Evolutionary conservation across 208 protist genomes (phyloP).

Genomic region (Leishmania amazonensis): DNA sequence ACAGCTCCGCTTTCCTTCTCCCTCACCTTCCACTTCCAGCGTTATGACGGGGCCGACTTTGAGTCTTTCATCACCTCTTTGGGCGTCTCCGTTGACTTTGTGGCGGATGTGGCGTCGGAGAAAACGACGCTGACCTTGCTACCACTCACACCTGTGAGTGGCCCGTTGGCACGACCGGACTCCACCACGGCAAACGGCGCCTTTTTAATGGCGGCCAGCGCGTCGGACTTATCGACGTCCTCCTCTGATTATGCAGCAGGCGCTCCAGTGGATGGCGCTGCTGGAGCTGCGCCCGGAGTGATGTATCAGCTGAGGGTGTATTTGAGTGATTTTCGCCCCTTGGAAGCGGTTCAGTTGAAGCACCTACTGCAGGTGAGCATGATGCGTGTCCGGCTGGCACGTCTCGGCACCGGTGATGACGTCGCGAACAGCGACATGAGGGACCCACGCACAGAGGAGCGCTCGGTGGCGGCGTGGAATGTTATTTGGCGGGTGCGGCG

Average conservation of each 20-base stretch:
- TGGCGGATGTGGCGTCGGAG: constrained; percentile 54
- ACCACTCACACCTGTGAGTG: not conserved
- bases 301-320: constrained; percentile 12
- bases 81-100: constrained; percentile 31
- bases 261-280: not conserved
- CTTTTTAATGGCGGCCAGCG: not conserved
- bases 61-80: not conserved
- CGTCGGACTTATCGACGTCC: not conserved
- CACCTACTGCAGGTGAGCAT: constrained; percentile 64
- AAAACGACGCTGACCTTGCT: constrained; percentile 11
- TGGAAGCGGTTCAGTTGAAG: constrained; percentile 37
- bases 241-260: not conserved
- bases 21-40: not conserved
- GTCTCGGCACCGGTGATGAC: not conserved
- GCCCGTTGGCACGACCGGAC: not conserved
- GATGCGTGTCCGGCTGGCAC: constrained; percentile 33
- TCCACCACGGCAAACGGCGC: not conserved
- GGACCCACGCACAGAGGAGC: not conserved
- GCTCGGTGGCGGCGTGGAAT: constrained; percentile 14
- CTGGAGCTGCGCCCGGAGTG: not conserved
- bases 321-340: constrained; percentile 9
- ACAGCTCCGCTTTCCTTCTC: constrained; percentile 9
- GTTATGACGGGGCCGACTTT: not conserved
- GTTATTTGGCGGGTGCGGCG: constrained; percentile 35
- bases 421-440: constrained; percentile 1